Evolutionary conservation across 805 yeast species (phyloP).

Genomic region (Millerago galiae): DNA sequence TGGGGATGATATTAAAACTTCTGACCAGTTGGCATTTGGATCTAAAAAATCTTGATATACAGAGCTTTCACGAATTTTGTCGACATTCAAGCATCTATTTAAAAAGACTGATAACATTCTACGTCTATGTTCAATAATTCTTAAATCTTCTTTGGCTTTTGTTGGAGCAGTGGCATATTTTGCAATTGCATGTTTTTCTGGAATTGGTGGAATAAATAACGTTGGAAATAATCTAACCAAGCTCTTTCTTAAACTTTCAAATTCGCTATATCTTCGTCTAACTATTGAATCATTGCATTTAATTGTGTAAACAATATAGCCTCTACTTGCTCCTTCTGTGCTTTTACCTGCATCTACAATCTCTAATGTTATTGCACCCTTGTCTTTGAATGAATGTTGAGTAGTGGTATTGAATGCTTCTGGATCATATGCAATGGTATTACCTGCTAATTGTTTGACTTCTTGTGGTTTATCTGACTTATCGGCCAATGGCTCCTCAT

Average conservation of each 20-base stretch:
- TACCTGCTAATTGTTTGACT: constrained; percentile 1
- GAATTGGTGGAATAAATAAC: constrained; percentile 86
- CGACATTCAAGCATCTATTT: constrained; percentile 63
- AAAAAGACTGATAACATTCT: constrained; percentile 75
- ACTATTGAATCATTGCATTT: constrained; percentile 55
- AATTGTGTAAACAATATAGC: constrained; percentile 81
- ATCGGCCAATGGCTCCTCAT: constrained; percentile 13
- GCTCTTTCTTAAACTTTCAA: constrained; percentile 72
- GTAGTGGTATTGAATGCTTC: constrained; percentile 18
- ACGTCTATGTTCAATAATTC: constrained; percentile 61
- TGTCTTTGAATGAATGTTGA: constrained; percentile 16
- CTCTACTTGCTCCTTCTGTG: constrained; percentile 68
- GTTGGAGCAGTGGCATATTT: constrained; percentile 38
- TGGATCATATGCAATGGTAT: constrained; percentile 24
- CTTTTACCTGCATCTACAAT: constrained; percentile 84
- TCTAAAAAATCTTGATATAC: constrained; percentile 76
- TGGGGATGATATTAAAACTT: constrained; percentile 57
- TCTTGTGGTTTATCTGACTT: constrained; percentile 8
- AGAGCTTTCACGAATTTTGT: constrained; percentile 50
- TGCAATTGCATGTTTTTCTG: constrained; percentile 65
- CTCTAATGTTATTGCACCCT: constrained; percentile 25
- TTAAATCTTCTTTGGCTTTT: constrained; percentile 34
- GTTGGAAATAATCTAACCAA: constrained; percentile 74
- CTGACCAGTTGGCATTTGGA: constrained; percentile 88
- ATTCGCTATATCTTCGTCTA: constrained; percentile 86